Percentiles rank a stretch among this genome's conserved stretches.
These are phyloP conservation scores for Aspergillus homomorphus DNA, from an alignment of 495 filamentous ascomycete genomes.

Conservation along the genomic window DNA sequence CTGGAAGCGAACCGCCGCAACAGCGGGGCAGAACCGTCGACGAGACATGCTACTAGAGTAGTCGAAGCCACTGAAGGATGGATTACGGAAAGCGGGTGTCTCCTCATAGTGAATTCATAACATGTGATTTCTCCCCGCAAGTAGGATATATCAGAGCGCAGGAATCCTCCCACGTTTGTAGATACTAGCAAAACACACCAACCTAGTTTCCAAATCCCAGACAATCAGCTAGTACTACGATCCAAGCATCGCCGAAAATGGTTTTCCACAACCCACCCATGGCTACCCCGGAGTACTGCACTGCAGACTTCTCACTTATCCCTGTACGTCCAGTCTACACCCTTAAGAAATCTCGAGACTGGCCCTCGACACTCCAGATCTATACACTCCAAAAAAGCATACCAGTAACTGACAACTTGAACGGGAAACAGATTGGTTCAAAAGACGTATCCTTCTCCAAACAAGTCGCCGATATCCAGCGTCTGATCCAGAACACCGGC, in stretches of 20 bases:
- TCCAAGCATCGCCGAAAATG: slow-evolving; percentile 9
- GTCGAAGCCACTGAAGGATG: not conserved
- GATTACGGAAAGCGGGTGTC: not conserved
- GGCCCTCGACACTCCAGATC: not conserved
- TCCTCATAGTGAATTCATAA: slow-evolving; percentile 6
- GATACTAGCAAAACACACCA: not conserved
- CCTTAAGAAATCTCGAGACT: too few species aligned
- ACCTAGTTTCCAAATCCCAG: not conserved
- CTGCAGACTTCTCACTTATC: slow-evolving; percentile 72
- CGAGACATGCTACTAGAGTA: slow-evolving; percentile 18
- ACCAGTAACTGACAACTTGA: not conserved
- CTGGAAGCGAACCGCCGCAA: slow-evolving; percentile 67
- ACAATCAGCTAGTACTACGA: not conserved
- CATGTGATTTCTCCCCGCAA: not conserved
- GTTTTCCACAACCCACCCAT: slow-evolving; percentile 25
- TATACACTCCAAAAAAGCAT: not conserved
- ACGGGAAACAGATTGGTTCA: slow-evolving; percentile 59
- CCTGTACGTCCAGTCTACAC: slow-evolving; percentile 57
- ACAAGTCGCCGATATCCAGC: slow-evolving; percentile 78
- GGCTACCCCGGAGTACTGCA: slow-evolving; percentile 56
- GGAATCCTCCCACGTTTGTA: not conserved
- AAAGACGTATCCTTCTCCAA: slow-evolving; percentile 67
- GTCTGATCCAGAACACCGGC: slow-evolving; percentile 64
- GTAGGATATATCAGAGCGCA: not conserved
- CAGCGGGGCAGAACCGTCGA: slow-evolving; percentile 24